Base-by-base conservation (phyloP, 1,284 basidiomycete genomes). In the Rhodotorula sp. region DNA sequence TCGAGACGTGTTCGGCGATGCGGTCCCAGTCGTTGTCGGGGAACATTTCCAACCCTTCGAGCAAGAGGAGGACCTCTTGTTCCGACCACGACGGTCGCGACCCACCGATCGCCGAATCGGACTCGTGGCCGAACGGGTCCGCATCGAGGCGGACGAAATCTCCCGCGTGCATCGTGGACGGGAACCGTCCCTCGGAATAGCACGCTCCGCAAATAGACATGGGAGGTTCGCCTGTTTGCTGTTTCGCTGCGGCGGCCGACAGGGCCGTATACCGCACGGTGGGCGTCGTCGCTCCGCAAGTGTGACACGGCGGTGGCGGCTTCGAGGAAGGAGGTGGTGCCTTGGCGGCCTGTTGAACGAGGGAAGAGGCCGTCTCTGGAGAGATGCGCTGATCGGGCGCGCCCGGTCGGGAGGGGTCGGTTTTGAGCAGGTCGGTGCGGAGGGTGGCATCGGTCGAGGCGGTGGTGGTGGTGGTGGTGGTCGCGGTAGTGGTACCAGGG, bases 31-130 rank as follows among this genome's bases (percentile, higher is more conserved):
- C 95, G 79, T 98, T 95, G 76, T 97, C 93, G 54, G 54, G 54
- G 81, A 90, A 94, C 92, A 99, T 95, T 82, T 99, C 95, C 63
- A 99, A 87, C 23, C 90, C 97, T 82, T 99, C 95, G 26, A 99
- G 85, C 21, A 99, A 84, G 3, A 92, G 83, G 19, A 99, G 82
- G 26, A 90, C 86, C 82, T 99, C 97, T 79, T 94, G 90, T 80
- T 97, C 94, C 6, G 88, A 86, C 97, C 97, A 99, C 75, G 90
- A 89, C 19, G 26, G 54, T 7, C 26, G 15, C 14, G 54, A 26
- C n/a, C 31, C 56, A 19, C 31, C 16, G 15, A 31, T 75, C 64
- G 57, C 86, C 54, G 54, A 85, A 28, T 82, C 83, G 0, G 84
- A 45, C 7, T 62, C 56, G 83, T 83, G 58, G 85, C 85, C 21